Conservation (phyloP, 1,139 yeast species). For the Sugiyamaella neomexicana region DNA sequence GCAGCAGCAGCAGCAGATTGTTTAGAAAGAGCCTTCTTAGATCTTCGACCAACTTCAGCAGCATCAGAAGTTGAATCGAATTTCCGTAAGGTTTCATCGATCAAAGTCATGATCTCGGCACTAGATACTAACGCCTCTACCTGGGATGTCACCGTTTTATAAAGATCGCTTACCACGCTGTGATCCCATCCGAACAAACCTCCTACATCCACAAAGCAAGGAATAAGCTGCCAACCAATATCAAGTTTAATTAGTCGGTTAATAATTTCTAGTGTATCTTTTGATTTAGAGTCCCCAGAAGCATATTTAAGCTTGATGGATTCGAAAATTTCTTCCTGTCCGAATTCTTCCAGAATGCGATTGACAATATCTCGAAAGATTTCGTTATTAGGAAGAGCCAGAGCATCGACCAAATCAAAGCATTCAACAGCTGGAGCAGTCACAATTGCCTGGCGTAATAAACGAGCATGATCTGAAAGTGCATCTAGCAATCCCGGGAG, state of each 20-base stretch:
- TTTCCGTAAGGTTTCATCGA: conserved; percentile 50
- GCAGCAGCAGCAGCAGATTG: conserved; percentile 12
- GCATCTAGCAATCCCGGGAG: conserved; percentile 56
- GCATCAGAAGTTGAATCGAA: conserved; percentile 30
- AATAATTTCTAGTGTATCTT: conserved; percentile 45
- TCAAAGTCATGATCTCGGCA: conserved; percentile 55
- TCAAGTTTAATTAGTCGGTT: conserved; percentile 45
- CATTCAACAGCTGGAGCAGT: conserved; percentile 72
- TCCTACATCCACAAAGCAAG: conserved; percentile 68
- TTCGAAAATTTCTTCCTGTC: conserved; percentile 35
- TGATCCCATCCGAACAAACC: conserved; percentile 67
- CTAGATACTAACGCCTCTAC: conserved; percentile 53
- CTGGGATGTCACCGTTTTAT: conserved; percentile 49
- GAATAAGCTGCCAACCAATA: conserved; percentile 60
- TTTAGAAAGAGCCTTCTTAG: conserved; percentile 12
- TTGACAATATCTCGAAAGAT: conserved; percentile 68
- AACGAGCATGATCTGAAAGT: conserved; percentile 55
- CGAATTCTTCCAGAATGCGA: conserved; percentile 62
- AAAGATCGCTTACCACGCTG: conserved; percentile 46
- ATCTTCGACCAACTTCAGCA: conserved; percentile 26
- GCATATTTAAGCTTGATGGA: conserved; percentile 28
- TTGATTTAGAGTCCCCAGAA: conserved; percentile 13
- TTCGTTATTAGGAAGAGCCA: conserved; percentile 55
- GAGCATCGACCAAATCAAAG: conserved; percentile 60
- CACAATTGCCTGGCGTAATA: conserved; percentile 77